Conservation (phyloP, 176 grass and related monocot species). For the Raddia distichophylla region DNA sequence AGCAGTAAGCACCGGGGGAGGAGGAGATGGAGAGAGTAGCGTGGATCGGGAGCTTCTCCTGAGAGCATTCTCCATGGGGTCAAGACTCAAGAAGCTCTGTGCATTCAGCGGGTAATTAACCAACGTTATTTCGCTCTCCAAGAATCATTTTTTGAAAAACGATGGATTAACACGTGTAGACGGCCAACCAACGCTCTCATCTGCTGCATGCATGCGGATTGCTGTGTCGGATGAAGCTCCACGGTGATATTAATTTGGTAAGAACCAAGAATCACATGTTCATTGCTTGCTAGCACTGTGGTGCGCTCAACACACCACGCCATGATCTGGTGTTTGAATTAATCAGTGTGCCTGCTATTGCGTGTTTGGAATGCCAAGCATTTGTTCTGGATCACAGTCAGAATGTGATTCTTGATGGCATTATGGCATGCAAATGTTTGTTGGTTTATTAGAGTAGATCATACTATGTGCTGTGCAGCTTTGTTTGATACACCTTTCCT, state of each 20-base stretch:
- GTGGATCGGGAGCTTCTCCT: too few relatives aligned
- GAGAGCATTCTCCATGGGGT: too few relatives aligned
- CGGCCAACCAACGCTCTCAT: neutral
- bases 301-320: too few relatives aligned
- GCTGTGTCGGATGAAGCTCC: neutral
- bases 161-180: neutral
- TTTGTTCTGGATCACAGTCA: neutral
- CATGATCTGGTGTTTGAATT: neutral
- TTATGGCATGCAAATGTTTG: neutral
- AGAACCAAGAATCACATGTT: neutral
- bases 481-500: neutral
- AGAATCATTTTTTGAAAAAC: neutral
- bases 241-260: neutral
- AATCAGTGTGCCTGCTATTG: neutral
- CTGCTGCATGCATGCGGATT: neutral
- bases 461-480: neutral
- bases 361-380: neutral
- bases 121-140: neutral
- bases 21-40: too few relatives aligned
- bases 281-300: neutral
- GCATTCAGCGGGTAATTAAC: neutral
- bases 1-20: too few relatives aligned
- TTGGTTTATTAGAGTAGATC: neutral
- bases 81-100: too few relatives aligned
- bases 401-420: neutral